Percentiles rank a stretch among this genome's conserved stretches.
Evolutionary conservation across 2,329 filamentous ascomycete species (phyloP).

Genomic region (Colletotrichum euphorbiae): DNA sequence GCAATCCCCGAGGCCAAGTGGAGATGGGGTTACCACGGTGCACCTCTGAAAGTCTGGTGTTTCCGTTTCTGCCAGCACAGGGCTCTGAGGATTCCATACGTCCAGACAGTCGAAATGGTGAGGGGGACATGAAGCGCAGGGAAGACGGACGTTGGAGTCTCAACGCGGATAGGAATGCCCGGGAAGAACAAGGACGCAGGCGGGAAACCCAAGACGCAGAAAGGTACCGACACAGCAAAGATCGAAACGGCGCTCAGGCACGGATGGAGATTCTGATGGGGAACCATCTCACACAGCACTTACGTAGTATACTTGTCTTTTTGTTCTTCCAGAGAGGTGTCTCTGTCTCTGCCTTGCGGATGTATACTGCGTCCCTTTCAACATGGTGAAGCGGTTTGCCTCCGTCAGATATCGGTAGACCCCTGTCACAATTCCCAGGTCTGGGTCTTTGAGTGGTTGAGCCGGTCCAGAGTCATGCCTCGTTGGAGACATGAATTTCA

Average conservation of each 20-base stretch:
- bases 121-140: neutral
- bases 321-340: neutral
- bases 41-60: neutral
- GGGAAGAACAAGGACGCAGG: slow-evolving; percentile 21
- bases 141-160: neutral
- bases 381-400: slow-evolving; percentile 6
- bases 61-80: slow-evolving; percentile 12
- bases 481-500: slow-evolving; percentile 8
- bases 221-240: slow-evolving; percentile 25
- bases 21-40: slow-evolving; percentile 1
- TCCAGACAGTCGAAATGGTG: neutral
- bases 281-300: neutral
- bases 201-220: slow-evolving; percentile 25
- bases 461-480: neutral
- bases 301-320: neutral
- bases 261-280: slow-evolving; percentile 32
- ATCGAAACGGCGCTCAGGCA: slow-evolving; percentile 34
- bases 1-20: slow-evolving; percentile 18
- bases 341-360: neutral
- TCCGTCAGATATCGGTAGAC: neutral
- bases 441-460: neutral
- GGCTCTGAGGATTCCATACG: neutral
- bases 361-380: neutral
- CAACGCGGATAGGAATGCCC: slow-evolving; percentile 15
- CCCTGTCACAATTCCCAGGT: neutral